These are phyloP conservation scores for Saccharata proteae DNA, from an alignment of 2,329 filamentous ascomycete species.

Conservation along the genomic window DNA sequence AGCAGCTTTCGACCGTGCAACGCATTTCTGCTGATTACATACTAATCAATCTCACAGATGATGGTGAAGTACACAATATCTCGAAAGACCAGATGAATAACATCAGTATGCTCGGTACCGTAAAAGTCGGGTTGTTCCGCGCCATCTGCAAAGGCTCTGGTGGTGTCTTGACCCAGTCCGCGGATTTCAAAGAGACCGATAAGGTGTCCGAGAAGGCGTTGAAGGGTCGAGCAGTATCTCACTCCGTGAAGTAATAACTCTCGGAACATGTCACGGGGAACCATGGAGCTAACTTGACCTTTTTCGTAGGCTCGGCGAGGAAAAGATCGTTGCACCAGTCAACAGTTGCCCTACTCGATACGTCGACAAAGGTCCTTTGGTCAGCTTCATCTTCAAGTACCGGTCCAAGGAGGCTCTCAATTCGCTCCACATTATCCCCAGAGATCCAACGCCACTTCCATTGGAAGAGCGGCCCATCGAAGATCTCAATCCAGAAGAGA, in stretches of 20 bases:
- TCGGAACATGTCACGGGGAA: conserved; percentile 2
- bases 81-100: too few species aligned
- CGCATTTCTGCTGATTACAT: too few species aligned
- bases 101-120: too few species aligned
- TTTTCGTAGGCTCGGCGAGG: too few species aligned
- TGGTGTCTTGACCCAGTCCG: too few species aligned
- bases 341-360: too few species aligned
- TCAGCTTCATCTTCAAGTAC: conserved; percentile 18
- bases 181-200: conserved; percentile 5
- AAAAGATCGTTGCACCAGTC: too few species aligned
- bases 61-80: too few species aligned
- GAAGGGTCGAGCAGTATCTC: conserved; percentile 14
- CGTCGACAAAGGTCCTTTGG: conserved; percentile 13
- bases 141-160: too few species aligned
- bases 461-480: conserved; percentile 14
- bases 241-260: conserved; percentile 11
- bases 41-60: too few species aligned
- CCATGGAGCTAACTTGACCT: neutral
- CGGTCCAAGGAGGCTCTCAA: conserved; percentile 18
- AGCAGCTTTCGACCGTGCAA: too few species aligned
- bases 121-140: too few species aligned
- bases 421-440: conserved; percentile 20
- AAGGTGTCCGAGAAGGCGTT: conserved; percentile 14
- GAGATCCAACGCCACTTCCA: conserved; percentile 16
- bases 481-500: conserved; percentile 13